These are phyloP conservation scores for Sclerospora graminicola DNA, from an alignment of 352 stramenopile species.

Conservation along the genomic window DNA sequence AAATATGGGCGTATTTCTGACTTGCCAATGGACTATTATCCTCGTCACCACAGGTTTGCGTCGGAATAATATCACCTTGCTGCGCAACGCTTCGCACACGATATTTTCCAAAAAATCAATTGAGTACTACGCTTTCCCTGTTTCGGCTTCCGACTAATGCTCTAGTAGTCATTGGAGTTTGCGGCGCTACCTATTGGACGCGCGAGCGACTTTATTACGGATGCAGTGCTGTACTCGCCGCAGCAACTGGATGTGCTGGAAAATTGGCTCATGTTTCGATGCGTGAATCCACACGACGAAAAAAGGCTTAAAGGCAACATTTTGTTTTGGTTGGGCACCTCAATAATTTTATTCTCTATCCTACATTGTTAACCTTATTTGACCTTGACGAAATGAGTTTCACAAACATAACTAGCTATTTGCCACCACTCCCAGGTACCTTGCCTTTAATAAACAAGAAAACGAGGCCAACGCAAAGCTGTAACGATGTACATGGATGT, in stretches of 20 bases:
- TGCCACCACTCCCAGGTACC: slow-evolving; percentile 17
- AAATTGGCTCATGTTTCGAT: slow-evolving; percentile 16
- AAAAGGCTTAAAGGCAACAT: slow-evolving; percentile 20
- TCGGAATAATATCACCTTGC: slow-evolving; percentile 44
- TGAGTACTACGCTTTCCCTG: slow-evolving; percentile 39
- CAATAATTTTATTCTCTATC: no score
- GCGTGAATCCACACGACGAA: slow-evolving; percentile 1
- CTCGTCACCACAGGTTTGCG: slow-evolving; percentile 24
- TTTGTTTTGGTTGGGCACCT: slow-evolving; percentile 2
- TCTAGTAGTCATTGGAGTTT: slow-evolving; percentile 47
- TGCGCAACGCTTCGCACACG: slow-evolving; percentile 38
- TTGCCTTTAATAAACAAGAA: slow-evolving; percentile 49
- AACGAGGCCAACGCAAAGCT: slow-evolving; percentile 41
- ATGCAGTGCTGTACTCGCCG: slow-evolving; percentile 25
- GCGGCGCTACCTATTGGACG: slow-evolving; percentile 22
- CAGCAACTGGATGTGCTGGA: slow-evolving; percentile 24
- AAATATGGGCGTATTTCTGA: no score
- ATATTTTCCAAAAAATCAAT: slow-evolving; percentile 27
- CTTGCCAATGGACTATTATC: no score
- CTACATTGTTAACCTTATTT: no score
- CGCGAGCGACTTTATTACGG: slow-evolving; percentile 28
- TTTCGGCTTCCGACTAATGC: slow-evolving; percentile 61
- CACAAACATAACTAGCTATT: no score
- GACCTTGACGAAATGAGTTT: no score
- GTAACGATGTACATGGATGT: background rate